Evolutionary conservation across 768 basidiomycete species (phyloP), one percentile per base, ranked within the genome.

Genomic region (Glaciozyma martinii): DNA sequence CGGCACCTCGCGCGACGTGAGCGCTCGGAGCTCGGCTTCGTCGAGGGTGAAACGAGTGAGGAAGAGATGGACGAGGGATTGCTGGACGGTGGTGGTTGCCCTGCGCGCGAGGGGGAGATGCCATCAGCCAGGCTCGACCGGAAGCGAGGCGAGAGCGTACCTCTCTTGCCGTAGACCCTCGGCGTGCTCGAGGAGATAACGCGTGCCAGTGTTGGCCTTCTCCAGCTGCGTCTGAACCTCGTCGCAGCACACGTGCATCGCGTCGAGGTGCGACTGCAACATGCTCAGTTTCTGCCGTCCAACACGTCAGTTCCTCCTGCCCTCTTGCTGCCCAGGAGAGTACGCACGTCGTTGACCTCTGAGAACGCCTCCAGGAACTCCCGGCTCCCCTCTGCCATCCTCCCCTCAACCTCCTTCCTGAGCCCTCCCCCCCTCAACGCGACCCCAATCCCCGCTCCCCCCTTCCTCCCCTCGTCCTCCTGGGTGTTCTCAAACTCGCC

Each of bases 261-360:
- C 84, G 21, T 78, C 76, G 59, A 95, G 82, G 75, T 93, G 86
- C 1, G 78, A 78, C 69, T 94, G 86, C 25, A 98, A 78, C 37
- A 84, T 83, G 70, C 85, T 83, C 46, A 99, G 79, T 84, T 88
- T 93, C 94, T 99, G 71, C 19, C 46, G 37, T 12, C 5, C 29
- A 55, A 3, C 13, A 21, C 42, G 49, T 40, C 19, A 32, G 37
- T n/a, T 3, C 53, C 29, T 19, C 16, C 18, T 15, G 8, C 30
- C 27, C 30, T 15, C 27, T 18, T 10, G 13, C 46, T n/a, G n/a
- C 25, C 52, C 23, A 21, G 30, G 6, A 12, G 15, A 9, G 32
- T 16, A 82, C 89, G 70, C 75, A 94, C 94, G 78, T 89, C 81
- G 78, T 97, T 89, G 43, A 98, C 90, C 70, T 91, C 86, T 27